Evolutionary conservation across 257 asterid genomes (phyloP), one percentile per base, ranked within the genome.

Genomic region (Voacanga thouarsii): DNA sequence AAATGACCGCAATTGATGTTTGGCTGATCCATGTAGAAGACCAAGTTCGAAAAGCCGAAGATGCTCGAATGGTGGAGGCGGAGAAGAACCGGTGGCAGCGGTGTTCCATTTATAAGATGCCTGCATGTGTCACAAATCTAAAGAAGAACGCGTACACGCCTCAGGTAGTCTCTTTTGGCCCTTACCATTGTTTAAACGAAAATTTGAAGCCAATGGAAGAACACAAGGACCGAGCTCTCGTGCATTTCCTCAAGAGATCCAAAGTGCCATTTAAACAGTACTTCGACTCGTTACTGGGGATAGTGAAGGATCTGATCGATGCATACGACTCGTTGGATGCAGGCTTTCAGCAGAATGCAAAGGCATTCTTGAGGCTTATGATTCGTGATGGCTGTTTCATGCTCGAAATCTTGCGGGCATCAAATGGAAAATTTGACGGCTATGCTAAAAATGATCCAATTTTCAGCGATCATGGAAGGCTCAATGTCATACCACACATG

Each of bases 141-240:
- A 83, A 80, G 60, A 33, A 44, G 23, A n/a, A 26, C 9, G 86
- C 84, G 12, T 84, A 86, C 87, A 68, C 67, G 30, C 91, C 93
- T 3, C 89, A 82, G 59, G 80, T 80, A 7, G 91, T 86, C 43
- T 89, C 91, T 3, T 70, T 89, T 1, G 91, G 91, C 1, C 91
- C 91, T 43, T 89, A 89, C 55, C 90, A 87, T 43, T 72, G 79
- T 43, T 70, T 75, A 15, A 0, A 55, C 16, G 56, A 28, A 10
- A 30, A 55, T 74, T 49, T 85, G 71, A 80, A 21, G 77, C 76
- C 78, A 6, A 89, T 89, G 93, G 89, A 89, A 75, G 78, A 50
- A 56, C 89, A 89, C 84, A 89, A 89, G 83, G 85, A 71, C n/a
- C 83, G 93, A 26, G 91, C 90, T 37, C 78, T 86, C 43, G 72